Evolutionary conservation across 2,329 filamentous ascomycete genomes (phyloP).

Genomic region (Balansia obtecta): DNA sequence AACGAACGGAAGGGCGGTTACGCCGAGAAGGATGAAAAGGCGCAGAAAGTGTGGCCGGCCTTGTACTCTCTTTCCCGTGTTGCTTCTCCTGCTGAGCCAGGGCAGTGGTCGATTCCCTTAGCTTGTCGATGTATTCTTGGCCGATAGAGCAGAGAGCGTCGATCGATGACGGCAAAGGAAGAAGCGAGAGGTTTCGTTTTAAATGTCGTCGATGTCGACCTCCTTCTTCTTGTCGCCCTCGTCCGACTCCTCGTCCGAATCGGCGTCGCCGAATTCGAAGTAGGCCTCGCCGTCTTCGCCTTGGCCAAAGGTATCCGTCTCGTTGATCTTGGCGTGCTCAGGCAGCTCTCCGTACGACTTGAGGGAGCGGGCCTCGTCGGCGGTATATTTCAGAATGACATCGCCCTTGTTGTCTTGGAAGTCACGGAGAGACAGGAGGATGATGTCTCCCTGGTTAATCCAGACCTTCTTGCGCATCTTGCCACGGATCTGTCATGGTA

Average conservation of each 20-base stretch:
- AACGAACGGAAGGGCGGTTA: no score
- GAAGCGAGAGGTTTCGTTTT: slow-evolving; percentile 24
- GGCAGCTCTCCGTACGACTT: slow-evolving; percentile 97
- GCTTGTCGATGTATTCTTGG: neutral
- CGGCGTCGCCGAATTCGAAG: slow-evolving; percentile 98
- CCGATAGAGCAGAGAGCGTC: no score
- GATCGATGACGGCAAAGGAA: neutral
- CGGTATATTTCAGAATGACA: slow-evolving; percentile 91
- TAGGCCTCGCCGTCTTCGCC: slow-evolving; percentile 91
- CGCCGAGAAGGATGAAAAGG: slow-evolving; percentile 1
- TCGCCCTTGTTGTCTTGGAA: slow-evolving; percentile 95
- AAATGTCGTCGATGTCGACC: slow-evolving; percentile 94
- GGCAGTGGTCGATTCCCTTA: neutral
- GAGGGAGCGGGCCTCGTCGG: slow-evolving; percentile 87
- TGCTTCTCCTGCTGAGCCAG: neutral
- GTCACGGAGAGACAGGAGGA: slow-evolving; percentile 75
- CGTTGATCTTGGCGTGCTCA: slow-evolving; percentile 98
- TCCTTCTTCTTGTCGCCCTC: slow-evolving; percentile 55
- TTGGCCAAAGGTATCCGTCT: slow-evolving; percentile 88
- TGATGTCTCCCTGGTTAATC: slow-evolving; percentile 98
- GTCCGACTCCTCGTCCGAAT: slow-evolving; percentile 42
- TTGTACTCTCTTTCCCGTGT: slow-evolving; percentile 1
- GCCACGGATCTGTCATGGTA: slow-evolving; percentile 46
- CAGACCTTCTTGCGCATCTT: slow-evolving; percentile 99
- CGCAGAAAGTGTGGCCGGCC: slow-evolving; percentile 5